These are phyloP conservation scores for Chlamydomonas urium DNA, from an alignment of 139 green algal species.

Conservation along the genomic window DNA sequence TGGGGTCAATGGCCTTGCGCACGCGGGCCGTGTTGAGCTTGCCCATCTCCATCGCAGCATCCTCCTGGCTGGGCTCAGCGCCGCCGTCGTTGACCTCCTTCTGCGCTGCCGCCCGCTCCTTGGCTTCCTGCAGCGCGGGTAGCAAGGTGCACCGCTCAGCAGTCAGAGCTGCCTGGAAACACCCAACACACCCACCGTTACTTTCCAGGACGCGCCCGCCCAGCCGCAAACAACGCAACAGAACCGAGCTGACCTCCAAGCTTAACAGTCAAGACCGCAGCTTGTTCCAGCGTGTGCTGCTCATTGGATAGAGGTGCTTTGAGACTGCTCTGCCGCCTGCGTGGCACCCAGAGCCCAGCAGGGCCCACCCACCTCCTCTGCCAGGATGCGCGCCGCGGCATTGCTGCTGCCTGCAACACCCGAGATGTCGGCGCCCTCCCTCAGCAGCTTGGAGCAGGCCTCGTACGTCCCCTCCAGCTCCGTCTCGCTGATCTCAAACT, in stretches of 20 bases:
- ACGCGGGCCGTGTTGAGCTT: slow-evolving; percentile 60
- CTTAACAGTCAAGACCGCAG: no score
- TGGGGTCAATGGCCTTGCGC: slow-evolving; percentile 47
- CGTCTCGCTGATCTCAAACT: slow-evolving; percentile 33
- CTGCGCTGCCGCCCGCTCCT: slow-evolving; percentile 2
- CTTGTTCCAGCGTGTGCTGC: no score
- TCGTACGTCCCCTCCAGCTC: slow-evolving; percentile 36
- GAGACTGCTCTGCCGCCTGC: no score
- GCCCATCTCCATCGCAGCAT: slow-evolving; percentile 49
- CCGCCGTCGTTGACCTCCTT: slow-evolving; percentile 9
- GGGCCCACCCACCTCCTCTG: slow-evolving; percentile 30
- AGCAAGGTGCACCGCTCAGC: background rate
- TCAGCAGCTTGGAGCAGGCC: slow-evolving; percentile 34
- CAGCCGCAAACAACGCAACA: no score
- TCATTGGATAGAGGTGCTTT: no score
- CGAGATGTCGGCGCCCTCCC: slow-evolving; percentile 31
- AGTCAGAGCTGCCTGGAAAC: background rate
- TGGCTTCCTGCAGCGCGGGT: background rate
- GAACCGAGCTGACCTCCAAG: no score
- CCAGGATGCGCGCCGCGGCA: slow-evolving; percentile 32
- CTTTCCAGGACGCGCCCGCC: no score
- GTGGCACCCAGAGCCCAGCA: background rate
- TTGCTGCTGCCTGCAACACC: slow-evolving; percentile 3
- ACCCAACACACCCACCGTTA: no score
- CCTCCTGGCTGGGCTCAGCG: slow-evolving; percentile 6